Percentiles rank a stretch among this genome's conserved stretches.
Conservation (phyloP, 768 basidiomycete genomes). For the Panaeolus cyanescens region DNA sequence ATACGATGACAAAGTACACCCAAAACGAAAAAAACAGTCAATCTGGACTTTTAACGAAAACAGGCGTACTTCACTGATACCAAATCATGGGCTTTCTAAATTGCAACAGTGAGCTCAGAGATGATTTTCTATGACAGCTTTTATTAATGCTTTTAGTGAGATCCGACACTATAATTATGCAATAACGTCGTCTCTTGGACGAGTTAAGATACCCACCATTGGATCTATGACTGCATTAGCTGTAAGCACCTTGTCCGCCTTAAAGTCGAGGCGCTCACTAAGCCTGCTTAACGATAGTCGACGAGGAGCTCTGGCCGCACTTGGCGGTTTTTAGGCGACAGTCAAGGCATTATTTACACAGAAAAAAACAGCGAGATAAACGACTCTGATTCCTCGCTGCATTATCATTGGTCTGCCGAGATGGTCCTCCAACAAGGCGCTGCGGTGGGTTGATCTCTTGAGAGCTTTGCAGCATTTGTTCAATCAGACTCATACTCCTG, state of each 20-base stretch:
- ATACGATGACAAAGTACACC: neutral
- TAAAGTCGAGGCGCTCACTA: neutral
- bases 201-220: slow-evolving; percentile 30
- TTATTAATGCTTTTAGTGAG: slow-evolving; percentile 30
- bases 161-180: slow-evolving; percentile 41
- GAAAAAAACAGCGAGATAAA: slow-evolving; percentile 8
- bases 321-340: slow-evolving; percentile 51
- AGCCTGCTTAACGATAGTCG: slow-evolving; percentile 25
- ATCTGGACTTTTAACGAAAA: slow-evolving; percentile 16
- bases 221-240: slow-evolving; percentile 49
- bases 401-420: slow-evolving; percentile 41
- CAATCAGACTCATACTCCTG: neutral
- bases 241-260: slow-evolving; percentile 28
- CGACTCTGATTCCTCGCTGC: slow-evolving; percentile 18
- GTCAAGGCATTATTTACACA: slow-evolving; percentile 50
- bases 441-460: neutral
- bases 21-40: neutral
- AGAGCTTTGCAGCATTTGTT: neutral
- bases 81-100: neutral
- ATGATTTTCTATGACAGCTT: neutral
- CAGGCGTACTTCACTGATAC: slow-evolving; percentile 3
- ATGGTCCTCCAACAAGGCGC: neutral
- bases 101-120: slow-evolving; percentile 16
- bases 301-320: slow-evolving; percentile 28
- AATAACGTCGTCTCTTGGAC: slow-evolving; percentile 32